Evolutionary conservation across 163 green algal species (phyloP).

Genomic region (Prototheca cutis): DNA sequence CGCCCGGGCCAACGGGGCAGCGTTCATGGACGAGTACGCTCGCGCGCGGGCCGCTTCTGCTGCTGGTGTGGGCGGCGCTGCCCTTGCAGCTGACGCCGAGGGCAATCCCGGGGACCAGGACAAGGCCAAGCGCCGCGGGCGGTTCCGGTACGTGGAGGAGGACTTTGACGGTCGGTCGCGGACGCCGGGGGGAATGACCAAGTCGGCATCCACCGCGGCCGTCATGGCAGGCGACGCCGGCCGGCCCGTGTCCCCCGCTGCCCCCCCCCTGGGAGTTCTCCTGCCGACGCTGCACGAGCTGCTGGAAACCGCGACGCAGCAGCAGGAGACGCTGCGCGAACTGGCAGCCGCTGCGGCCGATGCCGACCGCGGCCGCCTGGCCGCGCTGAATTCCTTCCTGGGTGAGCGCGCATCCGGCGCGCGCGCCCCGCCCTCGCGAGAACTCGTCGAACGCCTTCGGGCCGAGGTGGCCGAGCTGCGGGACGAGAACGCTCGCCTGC

Average conservation of each 20-base stretch:
- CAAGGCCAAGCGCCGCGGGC: conserved; percentile 42
- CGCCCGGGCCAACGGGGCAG: not conserved
- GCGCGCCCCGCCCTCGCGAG: conserved; percentile 8
- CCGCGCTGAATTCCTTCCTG: conserved; percentile 33
- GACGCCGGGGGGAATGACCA: not conserved
- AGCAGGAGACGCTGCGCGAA: conserved; percentile 34
- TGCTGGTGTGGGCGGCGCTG: not conserved
- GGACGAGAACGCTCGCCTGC: conserved; percentile 44
- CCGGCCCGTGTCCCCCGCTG: not conserved
- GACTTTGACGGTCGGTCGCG: conserved; percentile 18
- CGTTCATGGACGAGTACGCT: not conserved
- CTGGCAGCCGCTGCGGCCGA: conserved; percentile 44
- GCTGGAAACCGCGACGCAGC: conserved; percentile 24
- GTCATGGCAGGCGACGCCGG: not conserved
- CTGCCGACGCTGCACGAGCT: conserved; percentile 45
- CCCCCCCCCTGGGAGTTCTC: conserved; percentile 22
- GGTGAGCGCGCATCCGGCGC: conserved; percentile 14
- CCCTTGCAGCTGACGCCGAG: not conserved
- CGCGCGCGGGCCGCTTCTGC: not conserved
- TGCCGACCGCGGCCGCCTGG: conserved; percentile 41
- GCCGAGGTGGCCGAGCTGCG: conserved; percentile 33
- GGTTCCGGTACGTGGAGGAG: conserved; percentile 67
- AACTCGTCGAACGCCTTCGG: conserved; percentile 24
- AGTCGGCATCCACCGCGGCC: not conserved
- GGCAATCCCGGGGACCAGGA: conserved; percentile 17